A percentile compares a stretch with the other conserved stretches of the same genome.
These are phyloP conservation scores for Nakazawaea holstii DNA, from an alignment of 805 yeast species.

Conservation along the genomic window DNA sequence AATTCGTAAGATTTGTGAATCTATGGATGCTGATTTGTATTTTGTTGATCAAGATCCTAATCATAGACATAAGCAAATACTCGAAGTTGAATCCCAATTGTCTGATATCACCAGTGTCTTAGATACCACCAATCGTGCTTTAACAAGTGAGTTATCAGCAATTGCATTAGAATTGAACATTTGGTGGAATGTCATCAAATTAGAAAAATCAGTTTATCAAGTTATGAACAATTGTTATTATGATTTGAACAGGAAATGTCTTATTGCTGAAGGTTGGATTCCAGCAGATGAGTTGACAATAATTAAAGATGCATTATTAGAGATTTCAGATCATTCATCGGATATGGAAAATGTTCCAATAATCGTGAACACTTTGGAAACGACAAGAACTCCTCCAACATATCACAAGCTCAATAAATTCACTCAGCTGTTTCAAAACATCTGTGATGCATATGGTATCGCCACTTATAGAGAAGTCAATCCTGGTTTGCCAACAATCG, in stretches of 20 bases:
- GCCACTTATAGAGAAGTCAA: conserved; percentile 73
- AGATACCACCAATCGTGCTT: conserved; percentile 44
- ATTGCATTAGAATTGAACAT: conserved; percentile 53
- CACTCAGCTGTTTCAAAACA: conserved; percentile 63
- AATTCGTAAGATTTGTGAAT: conserved; percentile 79
- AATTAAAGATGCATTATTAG: conserved; percentile 47
- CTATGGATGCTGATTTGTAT: conserved; percentile 78
- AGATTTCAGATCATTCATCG: conserved; percentile 43
- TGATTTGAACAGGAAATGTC: conserved; percentile 60
- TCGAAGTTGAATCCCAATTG: conserved; percentile 43
- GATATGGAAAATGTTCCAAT: conserved; percentile 26
- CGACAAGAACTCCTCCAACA: conserved; percentile 68
- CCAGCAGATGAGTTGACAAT: conserved; percentile 48
- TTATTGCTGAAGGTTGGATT: conserved; percentile 73
- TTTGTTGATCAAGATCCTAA: conserved; percentile 44
- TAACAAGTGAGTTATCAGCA: conserved; percentile 61
- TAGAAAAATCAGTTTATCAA: conserved; percentile 55
- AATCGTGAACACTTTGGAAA: conserved; percentile 53
- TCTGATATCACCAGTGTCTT: conserved; percentile 46
- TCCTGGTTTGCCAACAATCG: conserved; percentile 69
- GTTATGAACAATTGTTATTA: conserved; percentile 62
- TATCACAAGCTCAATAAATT: conserved; percentile 66
- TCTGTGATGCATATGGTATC: conserved; percentile 73
- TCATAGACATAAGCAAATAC: conserved; percentile 31
- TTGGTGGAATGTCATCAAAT: conserved; percentile 50